Evolutionary conservation across 1,284 basidiomycete genomes (phyloP).

Genomic region (Pholiota adiposa): DNA sequence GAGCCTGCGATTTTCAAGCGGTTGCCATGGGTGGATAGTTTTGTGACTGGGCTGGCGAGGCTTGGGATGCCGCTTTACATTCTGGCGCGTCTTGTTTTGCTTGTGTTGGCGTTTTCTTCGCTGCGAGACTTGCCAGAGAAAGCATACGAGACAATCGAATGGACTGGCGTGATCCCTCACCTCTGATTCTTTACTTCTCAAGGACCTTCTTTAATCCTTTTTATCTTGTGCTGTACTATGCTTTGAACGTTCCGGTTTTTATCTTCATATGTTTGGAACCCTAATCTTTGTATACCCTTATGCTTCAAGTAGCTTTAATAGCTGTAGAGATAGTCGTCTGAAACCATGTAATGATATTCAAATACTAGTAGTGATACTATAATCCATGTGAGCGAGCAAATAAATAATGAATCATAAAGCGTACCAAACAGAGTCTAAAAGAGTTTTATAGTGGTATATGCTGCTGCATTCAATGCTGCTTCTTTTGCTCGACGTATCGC

Average conservation of each 20-base stretch:
- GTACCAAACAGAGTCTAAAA: background rate
- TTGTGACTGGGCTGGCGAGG: background rate
- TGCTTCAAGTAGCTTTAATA: background rate
- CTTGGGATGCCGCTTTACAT: slow-evolving; percentile 9
- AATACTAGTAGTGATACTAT: slow-evolving; percentile 1
- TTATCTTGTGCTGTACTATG: background rate
- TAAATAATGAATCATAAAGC: background rate
- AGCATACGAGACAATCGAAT: slow-evolving; percentile 5
- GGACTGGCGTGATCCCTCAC: slow-evolving; percentile 13
- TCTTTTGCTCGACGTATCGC: slow-evolving; percentile 32
- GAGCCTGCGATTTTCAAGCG: background rate
- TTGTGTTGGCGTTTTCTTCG: slow-evolving; percentile 7
- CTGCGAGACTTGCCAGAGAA: slow-evolving; percentile 1
- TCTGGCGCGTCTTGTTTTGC: slow-evolving; percentile 6
- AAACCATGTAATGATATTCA: background rate
- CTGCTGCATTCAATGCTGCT: background rate
- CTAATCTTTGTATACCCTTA: background rate
- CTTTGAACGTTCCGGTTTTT: background rate
- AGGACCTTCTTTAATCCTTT: background rate
- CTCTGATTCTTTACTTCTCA: background rate
- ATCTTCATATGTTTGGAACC: background rate
- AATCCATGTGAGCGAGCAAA: background rate
- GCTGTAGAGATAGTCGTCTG: background rate
- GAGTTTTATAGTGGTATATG: background rate
- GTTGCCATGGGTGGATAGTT: background rate